A percentile compares a stretch with the other conserved stretches of the same genome.
Conservation (phyloP, 768 basidiomycete genomes). For the Paxillus involutus region DNA sequence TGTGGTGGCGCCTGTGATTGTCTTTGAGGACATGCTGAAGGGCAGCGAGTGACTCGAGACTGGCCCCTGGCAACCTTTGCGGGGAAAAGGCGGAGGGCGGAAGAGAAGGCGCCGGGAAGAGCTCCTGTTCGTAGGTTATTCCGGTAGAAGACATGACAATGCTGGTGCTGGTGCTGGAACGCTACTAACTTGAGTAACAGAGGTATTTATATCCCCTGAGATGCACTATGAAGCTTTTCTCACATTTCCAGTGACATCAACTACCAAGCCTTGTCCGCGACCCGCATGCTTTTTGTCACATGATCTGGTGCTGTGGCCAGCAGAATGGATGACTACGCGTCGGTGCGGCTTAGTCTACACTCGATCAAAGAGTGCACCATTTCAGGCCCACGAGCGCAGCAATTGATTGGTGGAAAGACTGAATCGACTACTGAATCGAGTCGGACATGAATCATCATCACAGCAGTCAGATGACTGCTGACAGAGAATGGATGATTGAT, state of each 20-base stretch:
- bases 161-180: not conserved
- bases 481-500: not conserved
- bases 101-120: conserved; percentile 26
- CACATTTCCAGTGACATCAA: not conserved
- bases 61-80: conserved; percentile 28
- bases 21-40: conserved; percentile 41
- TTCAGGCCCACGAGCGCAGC: too few species aligned
- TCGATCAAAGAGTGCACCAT: too few species aligned
- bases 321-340: too few species aligned
- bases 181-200: not conserved
- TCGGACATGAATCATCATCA: too few species aligned
- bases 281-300: too few species aligned
- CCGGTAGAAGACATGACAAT: conserved; percentile 12
- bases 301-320: too few species aligned
- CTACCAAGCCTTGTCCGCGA: not conserved
- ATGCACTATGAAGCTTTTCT: not conserved
- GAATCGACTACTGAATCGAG: too few species aligned
- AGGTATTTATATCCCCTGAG: conserved; percentile 4
- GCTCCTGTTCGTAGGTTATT: not conserved
- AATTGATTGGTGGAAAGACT: too few species aligned
- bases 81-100: conserved; percentile 26
- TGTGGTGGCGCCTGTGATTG: conserved; percentile 47
- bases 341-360: too few species aligned
- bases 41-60: conserved; percentile 17
- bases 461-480: not conserved